Evolutionary conservation across 192 early-diverging fungal species (phyloP).

Genomic region (Piromyces finnis): DNA sequence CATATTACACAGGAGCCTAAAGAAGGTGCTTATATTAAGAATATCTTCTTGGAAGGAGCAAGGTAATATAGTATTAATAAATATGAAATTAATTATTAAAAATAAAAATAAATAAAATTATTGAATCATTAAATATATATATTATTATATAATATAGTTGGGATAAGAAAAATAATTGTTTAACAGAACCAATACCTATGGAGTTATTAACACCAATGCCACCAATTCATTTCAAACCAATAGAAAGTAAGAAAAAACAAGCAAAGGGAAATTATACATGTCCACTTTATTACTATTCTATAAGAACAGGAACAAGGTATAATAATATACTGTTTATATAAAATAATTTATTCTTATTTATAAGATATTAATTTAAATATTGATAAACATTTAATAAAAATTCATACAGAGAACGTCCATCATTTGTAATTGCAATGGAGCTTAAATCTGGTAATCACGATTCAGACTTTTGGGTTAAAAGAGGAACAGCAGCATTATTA

Average conservation of each 20-base stretch:
- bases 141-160: conserved; percentile 15
- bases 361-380: too few species aligned
- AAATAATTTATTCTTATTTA: too few species aligned
- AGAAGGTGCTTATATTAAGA: conserved; percentile 37
- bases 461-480: conserved; percentile 34
- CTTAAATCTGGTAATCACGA: conserved; percentile 32
- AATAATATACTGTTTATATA: too few species aligned
- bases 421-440: conserved; percentile 35
- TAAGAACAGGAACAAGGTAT: conserved; percentile 31
- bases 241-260: conserved; percentile 33
- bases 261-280: conserved; percentile 32
- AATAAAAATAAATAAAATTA: too few species aligned
- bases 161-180: conserved; percentile 33
- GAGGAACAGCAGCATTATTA: conserved; percentile 36
- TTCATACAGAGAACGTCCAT: conserved; percentile 27
- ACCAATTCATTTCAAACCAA: conserved; percentile 35
- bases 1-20: conserved; percentile 21
- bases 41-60: conserved; percentile 38
- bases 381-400: too few species aligned
- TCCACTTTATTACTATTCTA: conserved; percentile 38
- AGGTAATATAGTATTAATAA: conserved; percentile 13
- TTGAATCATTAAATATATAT: too few species aligned
- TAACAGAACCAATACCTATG: conserved; percentile 39
- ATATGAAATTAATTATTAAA: too few species aligned
- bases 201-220: conserved; percentile 36